These are phyloP conservation scores for Cyclotella choctawhatcheeana DNA, from an alignment of 108 stramenopile species.

Conservation along the genomic window DNA sequence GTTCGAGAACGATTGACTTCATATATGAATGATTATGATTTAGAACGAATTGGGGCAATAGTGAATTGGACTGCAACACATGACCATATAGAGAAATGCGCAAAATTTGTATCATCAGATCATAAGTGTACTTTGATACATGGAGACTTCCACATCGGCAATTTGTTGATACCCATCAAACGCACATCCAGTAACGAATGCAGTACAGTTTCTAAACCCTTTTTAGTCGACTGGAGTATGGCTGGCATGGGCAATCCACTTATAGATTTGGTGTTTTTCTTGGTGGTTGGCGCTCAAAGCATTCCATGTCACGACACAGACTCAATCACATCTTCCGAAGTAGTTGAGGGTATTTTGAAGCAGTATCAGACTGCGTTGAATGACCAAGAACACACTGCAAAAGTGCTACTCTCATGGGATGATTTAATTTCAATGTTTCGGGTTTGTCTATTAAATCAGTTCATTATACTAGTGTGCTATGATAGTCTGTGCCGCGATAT, in stretches of 20 bases:
- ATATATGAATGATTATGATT: not conserved
- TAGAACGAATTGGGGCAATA: conserved; percentile 1
- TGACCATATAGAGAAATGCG: conserved; percentile 5
- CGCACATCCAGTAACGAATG: conserved; percentile 9
- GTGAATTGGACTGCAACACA: conserved; percentile 17
- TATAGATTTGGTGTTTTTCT: conserved; percentile 59
- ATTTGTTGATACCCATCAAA: conserved; percentile 11
- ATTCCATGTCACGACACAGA: not conserved
- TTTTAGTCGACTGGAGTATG: conserved; percentile 56
- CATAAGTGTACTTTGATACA: conserved; percentile 24
- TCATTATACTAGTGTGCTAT: conserved; percentile 3
- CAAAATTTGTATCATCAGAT: not conserved
- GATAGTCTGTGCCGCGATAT: conserved; percentile 3
- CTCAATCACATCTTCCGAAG: not conserved
- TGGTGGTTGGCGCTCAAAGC: conserved; percentile 40
- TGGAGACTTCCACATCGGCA: conserved; percentile 33
- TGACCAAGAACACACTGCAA: not conserved
- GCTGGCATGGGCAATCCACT: conserved; percentile 53
- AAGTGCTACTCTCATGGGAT: conserved; percentile 25
- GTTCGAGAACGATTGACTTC: conserved; percentile 20
- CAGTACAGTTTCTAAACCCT: conserved; percentile 5
- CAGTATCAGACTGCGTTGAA: conserved; percentile 7
- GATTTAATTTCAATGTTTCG: conserved; percentile 36
- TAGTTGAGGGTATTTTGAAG: not conserved
- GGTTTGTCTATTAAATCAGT: conserved; percentile 32